phyloP scores from a whole-genome alignment of 257 asterid genomes.

The Paraleonurus japonicus region DNA sequence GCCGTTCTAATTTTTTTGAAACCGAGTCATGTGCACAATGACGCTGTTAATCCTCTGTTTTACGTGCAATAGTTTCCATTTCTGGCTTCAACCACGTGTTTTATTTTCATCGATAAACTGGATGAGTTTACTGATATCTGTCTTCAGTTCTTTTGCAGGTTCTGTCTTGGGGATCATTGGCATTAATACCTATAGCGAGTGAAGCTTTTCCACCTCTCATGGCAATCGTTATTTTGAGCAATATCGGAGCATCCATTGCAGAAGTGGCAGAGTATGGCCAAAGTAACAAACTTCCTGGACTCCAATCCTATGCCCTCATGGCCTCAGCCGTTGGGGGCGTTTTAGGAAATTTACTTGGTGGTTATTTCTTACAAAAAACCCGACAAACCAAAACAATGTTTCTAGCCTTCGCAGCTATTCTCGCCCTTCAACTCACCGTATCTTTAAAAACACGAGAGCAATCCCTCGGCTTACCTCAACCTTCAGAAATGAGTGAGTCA shows the following conservation, averaged over 20 bases:
- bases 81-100: background rate
- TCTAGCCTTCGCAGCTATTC: constrained; percentile 56
- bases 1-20: no score
- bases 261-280: constrained; percentile 90
- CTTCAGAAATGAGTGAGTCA: constrained; percentile 35
- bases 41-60: constrained; percentile 3
- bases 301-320: constrained; percentile 83
- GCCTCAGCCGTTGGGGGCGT: constrained; percentile 80
- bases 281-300: constrained; percentile 49
- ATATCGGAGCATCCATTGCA: constrained; percentile 79
- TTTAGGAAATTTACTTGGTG: constrained; percentile 78
- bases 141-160: constrained; percentile 73
- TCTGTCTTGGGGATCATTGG: constrained; percentile 78
- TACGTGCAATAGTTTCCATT: background rate
- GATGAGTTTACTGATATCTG: no score
- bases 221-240: constrained; percentile 66
- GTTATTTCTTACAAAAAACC: constrained; percentile 57
- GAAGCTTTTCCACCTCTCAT: constrained; percentile 54
- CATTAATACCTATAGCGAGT: constrained; percentile 60
- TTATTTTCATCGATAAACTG: no score
- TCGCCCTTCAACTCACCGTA: constrained; percentile 58
- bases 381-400: constrained; percentile 67
- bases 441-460: constrained; percentile 56
- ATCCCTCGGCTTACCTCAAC: constrained; percentile 56
- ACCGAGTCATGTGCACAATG: background rate